phyloP scores from a whole-genome alignment of 1,284 basidiomycete species.

The Ustilago shanxiensis region DNA sequence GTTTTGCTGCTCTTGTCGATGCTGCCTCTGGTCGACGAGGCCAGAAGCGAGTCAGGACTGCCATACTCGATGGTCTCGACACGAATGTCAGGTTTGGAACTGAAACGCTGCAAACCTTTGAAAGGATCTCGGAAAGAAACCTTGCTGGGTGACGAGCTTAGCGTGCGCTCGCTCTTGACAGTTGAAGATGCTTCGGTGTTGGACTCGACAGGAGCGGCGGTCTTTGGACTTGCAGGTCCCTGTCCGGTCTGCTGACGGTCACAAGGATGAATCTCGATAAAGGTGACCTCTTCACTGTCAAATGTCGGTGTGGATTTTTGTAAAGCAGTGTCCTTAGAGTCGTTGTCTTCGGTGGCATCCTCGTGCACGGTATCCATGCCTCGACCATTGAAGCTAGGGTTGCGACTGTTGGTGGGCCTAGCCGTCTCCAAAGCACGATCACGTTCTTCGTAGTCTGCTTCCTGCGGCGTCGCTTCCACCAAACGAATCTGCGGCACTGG shows the following conservation, averaged over 20 bases:
- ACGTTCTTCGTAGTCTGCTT: slow-evolving; percentile 27
- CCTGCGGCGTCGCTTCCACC: slow-evolving; percentile 36
- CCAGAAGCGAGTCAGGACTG: slow-evolving; percentile 19
- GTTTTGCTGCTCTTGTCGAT: slow-evolving; percentile 7
- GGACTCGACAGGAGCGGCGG: background rate
- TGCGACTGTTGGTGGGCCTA: background rate
- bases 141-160: slow-evolving; percentile 12
- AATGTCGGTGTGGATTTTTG: background rate
- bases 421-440: slow-evolving; percentile 14
- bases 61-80: slow-evolving; percentile 25
- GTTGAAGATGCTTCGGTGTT: background rate
- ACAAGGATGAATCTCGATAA: slow-evolving; percentile 21
- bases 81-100: slow-evolving; percentile 14
- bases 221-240: slow-evolving; percentile 1
- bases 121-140: slow-evolving; percentile 32
- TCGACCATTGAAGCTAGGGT: slow-evolving; percentile 10
- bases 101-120: background rate
- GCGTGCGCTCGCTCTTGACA: background rate
- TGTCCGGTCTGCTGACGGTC: background rate
- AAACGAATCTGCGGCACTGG: slow-evolving; percentile 29
- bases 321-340: background rate
- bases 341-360: slow-evolving; percentile 16
- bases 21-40: background rate
- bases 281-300: slow-evolving; percentile 8
- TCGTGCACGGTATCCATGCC: slow-evolving; percentile 33